These are phyloP conservation scores for Boletellus emodensis DNA, from an alignment of 768 basidiomycete species.

Conservation along the genomic window DNA sequence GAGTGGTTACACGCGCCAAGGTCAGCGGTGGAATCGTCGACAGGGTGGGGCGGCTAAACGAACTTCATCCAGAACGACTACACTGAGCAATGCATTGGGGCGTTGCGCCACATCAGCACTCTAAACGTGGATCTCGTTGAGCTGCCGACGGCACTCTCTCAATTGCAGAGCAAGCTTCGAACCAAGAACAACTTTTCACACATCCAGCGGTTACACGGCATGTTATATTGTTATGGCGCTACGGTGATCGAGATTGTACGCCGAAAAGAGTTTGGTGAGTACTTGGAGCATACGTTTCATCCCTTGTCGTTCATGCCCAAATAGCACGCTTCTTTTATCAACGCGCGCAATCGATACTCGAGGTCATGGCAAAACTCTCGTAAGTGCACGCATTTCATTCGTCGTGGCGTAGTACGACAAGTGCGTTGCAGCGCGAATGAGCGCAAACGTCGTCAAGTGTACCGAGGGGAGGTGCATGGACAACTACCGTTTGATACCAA, in stretches of 20 bases:
- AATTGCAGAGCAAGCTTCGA: constrained; percentile 71
- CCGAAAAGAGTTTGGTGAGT: constrained; percentile 82
- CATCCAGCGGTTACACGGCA: constrained; percentile 80
- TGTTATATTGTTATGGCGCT: constrained; percentile 90
- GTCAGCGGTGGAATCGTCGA: constrained; percentile 26
- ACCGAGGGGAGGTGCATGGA: constrained; percentile 77
- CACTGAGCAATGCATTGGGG: constrained; percentile 60
- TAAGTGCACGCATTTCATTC: constrained; percentile 36
- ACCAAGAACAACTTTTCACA: constrained; percentile 84
- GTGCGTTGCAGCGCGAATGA: constrained; percentile 57
- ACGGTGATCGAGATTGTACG: constrained; percentile 89
- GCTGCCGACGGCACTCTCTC: constrained; percentile 59
- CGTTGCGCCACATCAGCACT: constrained; percentile 70
- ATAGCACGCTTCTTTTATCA: constrained; percentile 77
- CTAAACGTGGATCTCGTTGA: constrained; percentile 81
- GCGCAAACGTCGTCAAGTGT: constrained; percentile 77
- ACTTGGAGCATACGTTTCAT: neutral
- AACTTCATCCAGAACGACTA: constrained; percentile 56
- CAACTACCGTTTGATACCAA: constrained; percentile 83
- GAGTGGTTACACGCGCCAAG: constrained; percentile 52
- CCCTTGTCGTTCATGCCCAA: constrained; percentile 2
- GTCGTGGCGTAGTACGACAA: constrained; percentile 1
- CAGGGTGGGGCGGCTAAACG: neutral
- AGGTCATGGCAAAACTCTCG: constrained; percentile 87
- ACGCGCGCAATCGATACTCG: constrained; percentile 74